Evolutionary conservation across 2,329 filamentous ascomycete species (phyloP).

Genomic region (Tothia fuscella): DNA sequence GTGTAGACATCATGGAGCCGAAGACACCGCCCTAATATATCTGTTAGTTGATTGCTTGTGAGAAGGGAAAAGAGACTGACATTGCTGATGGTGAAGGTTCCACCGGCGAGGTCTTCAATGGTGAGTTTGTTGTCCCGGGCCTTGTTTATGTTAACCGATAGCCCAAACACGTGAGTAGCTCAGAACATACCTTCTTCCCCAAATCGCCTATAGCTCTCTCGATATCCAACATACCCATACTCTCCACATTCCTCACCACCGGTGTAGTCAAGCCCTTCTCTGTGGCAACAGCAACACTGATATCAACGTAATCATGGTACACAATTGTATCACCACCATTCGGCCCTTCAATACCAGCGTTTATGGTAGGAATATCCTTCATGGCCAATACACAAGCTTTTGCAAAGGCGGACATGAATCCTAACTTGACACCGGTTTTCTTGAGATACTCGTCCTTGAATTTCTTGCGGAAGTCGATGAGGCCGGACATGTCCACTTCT

Average conservation of each 20-base stretch:
- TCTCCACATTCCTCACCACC: conserved; percentile 86
- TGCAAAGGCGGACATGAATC: conserved; percentile 99
- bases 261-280: conserved; percentile 96
- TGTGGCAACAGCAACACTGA: conserved; percentile 92
- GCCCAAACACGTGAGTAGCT: not conserved
- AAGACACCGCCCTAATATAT: conserved; percentile 96
- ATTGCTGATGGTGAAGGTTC: conserved; percentile 96
- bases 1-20: conserved; percentile 91
- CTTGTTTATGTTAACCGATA: conserved; percentile 31
- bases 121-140: conserved; percentile 93
- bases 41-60: too few relatives aligned
- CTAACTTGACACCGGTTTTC: conserved; percentile 92
- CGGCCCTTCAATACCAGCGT: conserved; percentile 92
- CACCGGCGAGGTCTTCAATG: conserved; percentile 98
- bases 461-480: conserved; percentile 93
- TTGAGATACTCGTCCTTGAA: conserved; percentile 97
- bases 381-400: conserved; percentile 83
- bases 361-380: conserved; percentile 88
- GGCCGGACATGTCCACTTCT: conserved; percentile 95
- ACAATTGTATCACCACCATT: conserved; percentile 95
- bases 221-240: conserved; percentile 75
- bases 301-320: conserved; percentile 95
- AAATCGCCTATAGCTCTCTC: conserved; percentile 87
- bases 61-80: too few relatives aligned
- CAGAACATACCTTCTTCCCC: conserved; percentile 71